Evolutionary conservation across 2,329 filamentous ascomycete species (phyloP), one percentile per base, ranked within the genome.

Genomic region (Penicillium psychrosexuale): DNA sequence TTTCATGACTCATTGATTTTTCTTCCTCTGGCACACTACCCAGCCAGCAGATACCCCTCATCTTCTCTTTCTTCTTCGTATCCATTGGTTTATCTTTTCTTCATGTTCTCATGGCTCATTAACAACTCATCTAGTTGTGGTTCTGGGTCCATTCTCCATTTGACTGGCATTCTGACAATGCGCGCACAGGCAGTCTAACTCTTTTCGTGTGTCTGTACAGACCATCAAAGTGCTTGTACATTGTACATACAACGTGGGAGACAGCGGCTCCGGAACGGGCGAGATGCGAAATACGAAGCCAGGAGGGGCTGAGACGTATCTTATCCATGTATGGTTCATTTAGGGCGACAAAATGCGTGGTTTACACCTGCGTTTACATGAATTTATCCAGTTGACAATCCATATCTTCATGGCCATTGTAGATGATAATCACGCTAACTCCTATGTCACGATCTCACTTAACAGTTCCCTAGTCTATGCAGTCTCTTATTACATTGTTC

Each of bases 41-140:
- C 55, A 46, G 57, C 63, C 66, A 69, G 63, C 69, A 70, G 68
- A 72, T 72, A 72, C 70, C 70, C 70, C 61, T 38, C 56, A 55
- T 40, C 24, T 43, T 53, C 47, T 48, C 37, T 8, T 28, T n/a
- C 8, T 31, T 39, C 31, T 43, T 17, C 40, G 8, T 39, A 30
- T 31, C 22, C 40, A 46, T 37, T 38, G 4, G 15, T 28, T 39
- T 34, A 34, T 24, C 30, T 22, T 31, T 27, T 38, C 17, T 27
- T 30, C 38, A 27, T 27, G 11, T 24, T 43, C 19, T 39, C 33
- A 33, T 13, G 33, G 24, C 31, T 44, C 27, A 30, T 31, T 31
- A 15, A 17, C 12, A 15, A 19, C 31, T 31, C 33, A 22, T 24
- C 17, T 53, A 31, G 30, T 30, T 42, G 42, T 39, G 27, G 22